Percentiles rank a stretch among this genome's conserved stretches.
These are phyloP conservation scores for Plasmopara muralis DNA, from an alignment of 352 stramenopile genomes.

Conservation along the genomic window DNA sequence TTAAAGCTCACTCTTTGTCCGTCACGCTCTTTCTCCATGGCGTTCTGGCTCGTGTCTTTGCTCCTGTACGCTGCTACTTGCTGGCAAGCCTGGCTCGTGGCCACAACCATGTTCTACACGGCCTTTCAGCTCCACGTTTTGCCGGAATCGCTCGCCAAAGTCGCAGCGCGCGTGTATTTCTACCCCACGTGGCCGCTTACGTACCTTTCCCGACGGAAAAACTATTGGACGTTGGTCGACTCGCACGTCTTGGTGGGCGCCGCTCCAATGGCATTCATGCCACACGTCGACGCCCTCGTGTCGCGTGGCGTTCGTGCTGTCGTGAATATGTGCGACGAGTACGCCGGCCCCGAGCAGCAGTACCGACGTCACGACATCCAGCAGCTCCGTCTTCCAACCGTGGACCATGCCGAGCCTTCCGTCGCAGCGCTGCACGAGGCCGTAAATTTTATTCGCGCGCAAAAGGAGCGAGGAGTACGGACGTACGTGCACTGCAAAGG, in stretches of 20 bases:
- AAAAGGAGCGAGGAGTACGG: constrained; percentile 71
- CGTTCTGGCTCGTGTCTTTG: constrained; percentile 10
- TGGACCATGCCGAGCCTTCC: constrained; percentile 84
- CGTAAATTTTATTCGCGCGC: constrained; percentile 87
- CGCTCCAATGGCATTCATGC: constrained; percentile 86
- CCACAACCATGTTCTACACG: constrained; percentile 35
- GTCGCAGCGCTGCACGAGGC: constrained; percentile 58
- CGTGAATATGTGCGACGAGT: constrained; percentile 96
- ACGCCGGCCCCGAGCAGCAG: constrained; percentile 75
- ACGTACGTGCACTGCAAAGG: constrained; percentile 97
- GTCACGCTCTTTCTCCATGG: too few species aligned
- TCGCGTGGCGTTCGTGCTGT: constrained; percentile 83
- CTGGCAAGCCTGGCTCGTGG: constrained; percentile 22
- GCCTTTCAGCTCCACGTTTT: constrained; percentile 91
- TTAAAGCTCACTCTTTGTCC: too few species aligned
- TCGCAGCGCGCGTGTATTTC: constrained; percentile 84
- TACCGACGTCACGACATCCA: constrained; percentile 88
- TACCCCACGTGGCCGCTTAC: constrained; percentile 92
- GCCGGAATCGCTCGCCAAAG: constrained; percentile 54
- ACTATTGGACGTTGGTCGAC: constrained; percentile 90
- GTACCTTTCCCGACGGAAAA: constrained; percentile 72
- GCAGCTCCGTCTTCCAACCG: constrained; percentile 86
- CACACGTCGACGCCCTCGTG: constrained; percentile 76
- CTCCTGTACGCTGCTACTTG: constrained; percentile 16
- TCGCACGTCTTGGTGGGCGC: constrained; percentile 89